Conservation (phyloP, 208 protist species). For the Acanthamoeba castellanii region DNA sequence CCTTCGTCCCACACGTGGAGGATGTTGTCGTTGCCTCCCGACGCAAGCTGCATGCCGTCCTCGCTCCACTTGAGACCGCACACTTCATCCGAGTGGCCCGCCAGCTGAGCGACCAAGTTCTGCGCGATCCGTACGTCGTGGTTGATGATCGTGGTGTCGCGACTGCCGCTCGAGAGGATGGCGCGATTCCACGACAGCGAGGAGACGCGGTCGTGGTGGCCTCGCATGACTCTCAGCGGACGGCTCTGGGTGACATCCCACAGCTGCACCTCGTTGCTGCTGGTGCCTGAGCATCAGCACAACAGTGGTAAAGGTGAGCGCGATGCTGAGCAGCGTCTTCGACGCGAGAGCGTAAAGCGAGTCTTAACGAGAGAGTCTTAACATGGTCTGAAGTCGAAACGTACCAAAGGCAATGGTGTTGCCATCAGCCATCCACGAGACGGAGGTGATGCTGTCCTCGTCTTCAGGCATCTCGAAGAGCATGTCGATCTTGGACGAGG, state of each 20-base stretch:
- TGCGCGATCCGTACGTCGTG: constrained; percentile 95
- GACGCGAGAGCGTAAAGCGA: no score
- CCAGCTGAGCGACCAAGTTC: constrained; percentile 86
- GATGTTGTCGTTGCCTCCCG: constrained; percentile 95
- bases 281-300: constrained; percentile 81
- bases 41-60: constrained; percentile 95
- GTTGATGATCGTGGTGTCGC: constrained; percentile 95
- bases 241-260: constrained; percentile 87
- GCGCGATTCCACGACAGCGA: constrained; percentile 95
- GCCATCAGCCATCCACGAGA: constrained; percentile 95
- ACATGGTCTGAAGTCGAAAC: not conserved
- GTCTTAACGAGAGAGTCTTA: no score
- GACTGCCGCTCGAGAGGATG: constrained; percentile 94
- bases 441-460: constrained; percentile 92
- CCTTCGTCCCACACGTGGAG: constrained; percentile 96
- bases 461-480: constrained; percentile 89
- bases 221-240: constrained; percentile 91
- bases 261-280: constrained; percentile 87
- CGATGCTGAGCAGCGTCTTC: not conserved
- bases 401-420: constrained; percentile 87
- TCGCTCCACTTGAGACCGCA: constrained; percentile 97
- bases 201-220: constrained; percentile 94
- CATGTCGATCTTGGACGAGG: constrained; percentile 93
- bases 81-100: constrained; percentile 95
- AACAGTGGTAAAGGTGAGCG: not conserved